phyloP scores from a whole-genome alignment of 257 asterid genomes.

The Eucommia ulmoides region DNA sequence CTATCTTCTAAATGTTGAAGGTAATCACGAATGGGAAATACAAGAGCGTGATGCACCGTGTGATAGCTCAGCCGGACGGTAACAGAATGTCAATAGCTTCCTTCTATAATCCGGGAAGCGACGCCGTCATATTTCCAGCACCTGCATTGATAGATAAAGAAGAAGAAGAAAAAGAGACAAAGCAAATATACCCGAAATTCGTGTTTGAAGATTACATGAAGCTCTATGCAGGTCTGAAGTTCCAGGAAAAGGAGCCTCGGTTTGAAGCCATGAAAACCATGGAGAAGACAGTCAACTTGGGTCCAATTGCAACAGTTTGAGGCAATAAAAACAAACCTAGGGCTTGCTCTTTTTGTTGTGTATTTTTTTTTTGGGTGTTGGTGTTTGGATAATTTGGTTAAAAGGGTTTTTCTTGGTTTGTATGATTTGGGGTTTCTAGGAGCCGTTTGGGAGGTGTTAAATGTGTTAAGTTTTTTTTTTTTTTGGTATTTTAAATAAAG shows the following conservation, averaged over 20 bases:
- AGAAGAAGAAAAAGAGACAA: conserved; percentile 13
- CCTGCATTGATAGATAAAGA: conserved; percentile 28
- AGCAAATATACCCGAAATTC: conserved; percentile 32
- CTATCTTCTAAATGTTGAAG: conserved; percentile 16
- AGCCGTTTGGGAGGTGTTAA: too few relatives aligned
- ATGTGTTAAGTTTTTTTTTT: too few relatives aligned
- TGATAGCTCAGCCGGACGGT: conserved; percentile 46
- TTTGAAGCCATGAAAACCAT: conserved; percentile 42
- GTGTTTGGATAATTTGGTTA: background rate
- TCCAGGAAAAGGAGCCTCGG: conserved; percentile 57
- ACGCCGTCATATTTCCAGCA: conserved; percentile 50
- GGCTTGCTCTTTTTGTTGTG: background rate
- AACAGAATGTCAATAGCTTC: conserved; percentile 50
- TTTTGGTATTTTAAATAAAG: too few relatives aligned
- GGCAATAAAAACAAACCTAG: background rate
- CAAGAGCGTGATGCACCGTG: conserved; percentile 52
- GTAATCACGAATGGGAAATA: conserved; percentile 54
- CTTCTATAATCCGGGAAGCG: conserved; percentile 54
- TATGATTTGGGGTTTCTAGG: background rate
- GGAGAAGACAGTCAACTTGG: conserved; percentile 14
- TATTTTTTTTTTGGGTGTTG: background rate
- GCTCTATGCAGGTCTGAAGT: conserved; percentile 40
- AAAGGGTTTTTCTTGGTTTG: background rate
- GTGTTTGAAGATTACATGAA: conserved; percentile 63
- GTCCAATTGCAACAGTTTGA: conserved; percentile 29